Evolutionary conservation across 768 basidiomycete genomes (phyloP), one percentile per base, ranked within the genome.

Genomic region (Grammothele lineata): DNA sequence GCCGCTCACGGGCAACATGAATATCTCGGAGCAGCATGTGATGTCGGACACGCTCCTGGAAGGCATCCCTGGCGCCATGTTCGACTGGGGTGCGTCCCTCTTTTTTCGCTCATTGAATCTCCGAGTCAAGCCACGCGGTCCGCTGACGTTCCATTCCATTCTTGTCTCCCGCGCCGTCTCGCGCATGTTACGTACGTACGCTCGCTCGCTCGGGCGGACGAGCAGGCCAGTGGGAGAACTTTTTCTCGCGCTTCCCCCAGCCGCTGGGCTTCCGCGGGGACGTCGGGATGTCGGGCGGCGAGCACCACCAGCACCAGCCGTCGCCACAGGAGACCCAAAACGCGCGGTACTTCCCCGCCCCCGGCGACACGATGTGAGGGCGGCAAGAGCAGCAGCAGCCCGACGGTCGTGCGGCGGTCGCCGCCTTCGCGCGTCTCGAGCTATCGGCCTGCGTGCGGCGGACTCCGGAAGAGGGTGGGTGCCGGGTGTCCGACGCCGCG

Each of bases 21-120:
- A 50, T 37, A 72, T 74, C 18, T 63, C 87, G 53, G 78, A 82
- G 43, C 82, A 85, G 47, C 76, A 79, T 57, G 79, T 81, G 25
- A 71, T 81, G 70, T 76, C 78, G 17, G 85, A 88, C 60, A 77
- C 67, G 49, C 76, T 86, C 45, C 67, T 92, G 62, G 86, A 89
- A 50, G 87, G 87, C 1, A 80, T 92, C 43, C 89, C 89, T 35
- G 83, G 82, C 3, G 76, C 78, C 3, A 90, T 92, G 87, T 92
- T 89, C 65, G 87, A 91, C 63, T 92, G 87, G 86, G 79, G 87
- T 88, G 57, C 54, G 75, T 71, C 19, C 12, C 22, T 35, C 19
- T 19, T 34, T 40, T 45, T 19, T 2, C 18, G 21, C 34, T 40
- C 25, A 11, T 14, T 25, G 24, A 25, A 5, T 4, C 11, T 32